Base-by-base conservation (phyloP, 805 yeast species). In the Myxozyma mucilagina region DNA sequence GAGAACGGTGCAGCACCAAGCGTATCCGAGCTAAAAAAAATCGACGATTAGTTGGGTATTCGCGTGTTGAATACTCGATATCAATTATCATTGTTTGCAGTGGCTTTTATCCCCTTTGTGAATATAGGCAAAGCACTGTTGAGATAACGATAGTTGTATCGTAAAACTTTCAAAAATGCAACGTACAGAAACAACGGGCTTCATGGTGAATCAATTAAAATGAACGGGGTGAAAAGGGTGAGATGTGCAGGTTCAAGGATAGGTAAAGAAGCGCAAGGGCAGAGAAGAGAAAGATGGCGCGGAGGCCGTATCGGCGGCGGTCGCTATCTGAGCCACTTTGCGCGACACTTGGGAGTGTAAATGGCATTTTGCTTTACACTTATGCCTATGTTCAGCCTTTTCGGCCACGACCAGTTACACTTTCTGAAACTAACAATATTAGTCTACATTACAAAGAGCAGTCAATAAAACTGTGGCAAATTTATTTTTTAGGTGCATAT, bases 1-100 rank as follows among this genome's bases (percentile, higher is more conserved):
- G 48, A 94, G 80, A 45, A 93, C 82, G 48, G 98, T 93, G 74
- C 99, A 93, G 75, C 89, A 90, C 89, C 96, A 93, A 29, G 99
- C 98, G 64, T 62, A 62, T 42, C 66, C 66, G 63, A 62, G 66
- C 66, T 62, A 47, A 24, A 60, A 35, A 41, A 36, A 11, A n/a
- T 18, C 3, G 47, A 29, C 34, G 11, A 18, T n/a, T 47, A 32
- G 39, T 20, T 10, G 24, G 9, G 41, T 38, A 5, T 38, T 38
- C 16, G 5, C 16, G 41, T 13, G 41, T n/a, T 38, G 41, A 38
- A 3, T 13, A 38, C n/a, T 4, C 41, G 41, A n/a, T 5, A 38
- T 38, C 29, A 24, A 4, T 24, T 24, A 4, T 16, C 14, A 16
- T 24, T 29, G 10, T 20, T 14, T 11, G 43, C 18, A 18, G n/a